Evolutionary conservation across 495 filamentous ascomycete species (phyloP), one percentile per base, ranked within the genome.

Genomic region (Trichoderma reesei): DNA sequence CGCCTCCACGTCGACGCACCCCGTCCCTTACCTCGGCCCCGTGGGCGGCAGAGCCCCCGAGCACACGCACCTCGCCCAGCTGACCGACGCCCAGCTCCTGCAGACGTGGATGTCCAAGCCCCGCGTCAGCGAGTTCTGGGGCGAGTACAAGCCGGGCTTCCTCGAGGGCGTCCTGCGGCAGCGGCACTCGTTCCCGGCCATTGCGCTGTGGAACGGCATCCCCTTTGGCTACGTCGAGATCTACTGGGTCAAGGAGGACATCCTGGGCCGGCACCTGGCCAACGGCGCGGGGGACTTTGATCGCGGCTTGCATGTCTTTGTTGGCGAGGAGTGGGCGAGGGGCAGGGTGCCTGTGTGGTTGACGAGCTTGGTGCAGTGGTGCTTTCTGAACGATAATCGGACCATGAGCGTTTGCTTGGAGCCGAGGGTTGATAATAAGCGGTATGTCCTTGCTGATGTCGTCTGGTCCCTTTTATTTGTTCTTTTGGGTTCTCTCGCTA

Each of bases 221-320:
- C 94, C 94, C 0, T 98, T 98, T 74, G 94, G 94, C 0, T 98
- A 95, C 69, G 96, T 98, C 70, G 95, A 98, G 78, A 83, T 98
- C 44, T 98, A 98, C 76, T 98, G 95, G 95, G 92, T 94, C 2
- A 96, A 96, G 68, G 94, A 98, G 72, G 95, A 98, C 70, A 74
- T 75, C 2, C 71, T 98, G 31, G 91, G 90, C 0, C 79, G 79
- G 36, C 75, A 88, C 60, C 71, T 93, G 38, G 82, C 81, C 0
- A 75, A 75, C 41, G 76, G 76, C 5, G 84, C 86, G 1, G 83
- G 83, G 33, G 87, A 95, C 68, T 97, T 90, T 72, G 95, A 97
- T 70, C 80, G 94, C 11, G 94, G 95, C 0, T 76, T 96, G 42
- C 95, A 98, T 72, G 84, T 91, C 20, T 76, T 98, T 34, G 84